phyloP scores from a whole-genome alignment of 2,329 filamentous ascomycete genomes.

The Talaromyces sp. region DNA sequence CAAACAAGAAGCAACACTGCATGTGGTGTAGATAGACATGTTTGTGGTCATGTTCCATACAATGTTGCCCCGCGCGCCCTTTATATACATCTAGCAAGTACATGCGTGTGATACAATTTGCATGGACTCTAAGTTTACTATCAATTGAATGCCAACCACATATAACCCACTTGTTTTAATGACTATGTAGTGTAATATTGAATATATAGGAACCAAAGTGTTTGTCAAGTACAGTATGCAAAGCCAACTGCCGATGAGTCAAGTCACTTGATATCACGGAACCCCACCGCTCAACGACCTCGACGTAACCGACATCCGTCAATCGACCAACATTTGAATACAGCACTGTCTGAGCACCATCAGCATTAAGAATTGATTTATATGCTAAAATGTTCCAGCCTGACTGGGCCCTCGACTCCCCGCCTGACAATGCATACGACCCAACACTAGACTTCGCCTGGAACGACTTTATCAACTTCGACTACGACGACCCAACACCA shows the following conservation, averaged over 20 bases:
- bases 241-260: not conserved
- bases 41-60: no score
- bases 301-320: not conserved
- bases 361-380: not conserved
- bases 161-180: no score
- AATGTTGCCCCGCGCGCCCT: no score
- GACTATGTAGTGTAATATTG: not conserved
- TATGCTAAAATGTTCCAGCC: not conserved
- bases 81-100: no score
- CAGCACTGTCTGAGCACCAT: not conserved
- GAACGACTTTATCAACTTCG: not conserved
- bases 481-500: not conserved
- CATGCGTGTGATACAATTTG: no score
- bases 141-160: no score
- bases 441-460: not conserved
- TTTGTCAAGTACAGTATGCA: no score
- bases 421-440: not conserved
- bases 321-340: not conserved
- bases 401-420: not conserved
- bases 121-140: no score
- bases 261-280: not conserved
- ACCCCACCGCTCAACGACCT: not conserved
- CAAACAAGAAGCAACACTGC: no score
- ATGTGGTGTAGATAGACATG: no score
- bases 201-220: not conserved